These are phyloP conservation scores for Pythium periplocum DNA, from an alignment of 352 stramenopile species.

Conservation along the genomic window DNA sequence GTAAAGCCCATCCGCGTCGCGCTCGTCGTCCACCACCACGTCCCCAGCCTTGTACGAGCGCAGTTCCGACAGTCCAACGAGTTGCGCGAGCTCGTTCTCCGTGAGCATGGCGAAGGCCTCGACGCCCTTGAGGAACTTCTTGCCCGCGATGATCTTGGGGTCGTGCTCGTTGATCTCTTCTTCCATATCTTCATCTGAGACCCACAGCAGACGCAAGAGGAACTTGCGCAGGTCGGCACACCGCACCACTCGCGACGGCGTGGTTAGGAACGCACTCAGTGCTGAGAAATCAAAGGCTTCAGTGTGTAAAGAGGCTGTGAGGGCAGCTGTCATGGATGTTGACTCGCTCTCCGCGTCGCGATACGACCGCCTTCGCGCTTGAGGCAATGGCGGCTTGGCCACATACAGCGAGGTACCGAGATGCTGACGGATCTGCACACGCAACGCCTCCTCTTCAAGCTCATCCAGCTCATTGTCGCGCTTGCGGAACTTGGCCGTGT, in stretches of 20 bases:
- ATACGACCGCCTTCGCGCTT: conserved; percentile 4
- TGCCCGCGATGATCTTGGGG: conserved; percentile 41
- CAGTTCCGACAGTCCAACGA: conserved; percentile 39
- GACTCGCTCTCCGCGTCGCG: conserved; percentile 12
- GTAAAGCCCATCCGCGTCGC: conserved; percentile 44
- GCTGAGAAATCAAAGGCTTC: conserved; percentile 15
- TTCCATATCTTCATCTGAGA: conserved; percentile 44
- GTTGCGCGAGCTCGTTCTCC: conserved; percentile 48
- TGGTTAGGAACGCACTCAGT: conserved; percentile 21
- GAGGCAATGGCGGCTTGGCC: not conserved
- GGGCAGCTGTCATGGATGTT: conserved; percentile 10
- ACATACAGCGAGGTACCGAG: conserved; percentile 17
- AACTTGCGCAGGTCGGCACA: conserved; percentile 28
- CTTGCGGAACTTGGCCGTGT: conserved; percentile 31
- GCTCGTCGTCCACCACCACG: conserved; percentile 39
- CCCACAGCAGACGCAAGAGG: conserved; percentile 33
- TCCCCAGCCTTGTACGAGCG: conserved; percentile 30
- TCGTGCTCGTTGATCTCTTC: conserved; percentile 48
- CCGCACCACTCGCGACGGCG: conserved; percentile 14
- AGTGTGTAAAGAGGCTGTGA: not conserved
- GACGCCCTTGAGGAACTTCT: conserved; percentile 50
- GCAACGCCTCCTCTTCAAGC: conserved; percentile 35
- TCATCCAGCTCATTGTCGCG: conserved; percentile 46
- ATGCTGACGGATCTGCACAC: conserved; percentile 40
- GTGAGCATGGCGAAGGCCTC: conserved; percentile 52